A percentile compares a stretch with the other conserved stretches of the same genome.
phyloP scores from a whole-genome alignment of 2,329 filamentous ascomycete species.

The Macrophomina tecta region DNA sequence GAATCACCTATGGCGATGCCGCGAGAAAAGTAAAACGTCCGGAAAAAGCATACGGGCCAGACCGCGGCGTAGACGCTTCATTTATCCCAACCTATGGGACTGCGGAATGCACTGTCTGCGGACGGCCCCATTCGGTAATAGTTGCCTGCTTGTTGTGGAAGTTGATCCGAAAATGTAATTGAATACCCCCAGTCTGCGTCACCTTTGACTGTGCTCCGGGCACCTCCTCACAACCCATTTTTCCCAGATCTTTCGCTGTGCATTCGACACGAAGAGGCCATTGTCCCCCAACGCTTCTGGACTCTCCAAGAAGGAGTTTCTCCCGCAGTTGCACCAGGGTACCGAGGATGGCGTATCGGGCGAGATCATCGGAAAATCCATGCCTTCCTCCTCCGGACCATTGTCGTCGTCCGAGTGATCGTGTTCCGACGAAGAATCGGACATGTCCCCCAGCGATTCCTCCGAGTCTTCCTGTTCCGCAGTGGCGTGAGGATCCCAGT shows the following conservation, averaged over 20 bases:
- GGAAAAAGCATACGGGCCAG: constrained; percentile 15
- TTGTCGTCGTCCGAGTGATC: constrained; percentile 40
- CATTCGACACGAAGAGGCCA: constrained; percentile 53
- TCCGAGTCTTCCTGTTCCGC: constrained; percentile 42
- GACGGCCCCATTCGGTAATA: constrained; percentile 4
- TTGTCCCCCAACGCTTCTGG: constrained; percentile 57
- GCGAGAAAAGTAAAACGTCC: constrained; percentile 12
- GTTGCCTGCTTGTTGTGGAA: constrained; percentile 16
- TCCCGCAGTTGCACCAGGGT: constrained; percentile 54
- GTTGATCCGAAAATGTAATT: constrained; percentile 16
- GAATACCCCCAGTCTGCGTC: neutral
- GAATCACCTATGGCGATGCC: neutral
- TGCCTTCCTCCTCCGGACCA: constrained; percentile 43
- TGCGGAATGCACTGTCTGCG: constrained; percentile 22
- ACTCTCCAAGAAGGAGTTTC: constrained; percentile 44
- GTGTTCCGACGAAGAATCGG: constrained; percentile 40
- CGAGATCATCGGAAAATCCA: constrained; percentile 54
- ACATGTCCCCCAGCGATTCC: constrained; percentile 39
- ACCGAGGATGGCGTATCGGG: constrained; percentile 54
- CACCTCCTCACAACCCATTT: constrained; percentile 60
- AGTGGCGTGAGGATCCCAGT: constrained; percentile 41
- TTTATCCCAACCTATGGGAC: constrained; percentile 22
- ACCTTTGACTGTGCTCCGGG: constrained; percentile 48
- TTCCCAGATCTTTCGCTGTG: constrained; percentile 62
- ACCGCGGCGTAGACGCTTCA: constrained; percentile 7